A percentile compares a stretch with the other conserved stretches of the same genome.
Conservation (phyloP, 2,329 filamentous ascomycete genomes). For the Beauveria brongniartii region DNA sequence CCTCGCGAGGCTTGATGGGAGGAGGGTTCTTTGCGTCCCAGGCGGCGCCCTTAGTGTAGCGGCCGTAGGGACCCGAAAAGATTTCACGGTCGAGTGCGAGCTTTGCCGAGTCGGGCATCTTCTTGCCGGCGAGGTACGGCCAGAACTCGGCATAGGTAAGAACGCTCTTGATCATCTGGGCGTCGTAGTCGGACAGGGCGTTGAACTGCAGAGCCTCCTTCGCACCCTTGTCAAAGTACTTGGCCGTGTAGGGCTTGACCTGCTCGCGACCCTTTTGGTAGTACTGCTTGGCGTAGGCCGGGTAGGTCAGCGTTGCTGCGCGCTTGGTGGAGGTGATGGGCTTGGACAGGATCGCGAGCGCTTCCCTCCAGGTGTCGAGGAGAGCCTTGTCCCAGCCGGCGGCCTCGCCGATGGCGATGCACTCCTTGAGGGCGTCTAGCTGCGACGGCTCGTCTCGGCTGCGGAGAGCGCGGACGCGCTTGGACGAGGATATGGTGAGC, state of each 20-base stretch:
- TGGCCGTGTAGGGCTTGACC: background rate
- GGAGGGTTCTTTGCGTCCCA: background rate
- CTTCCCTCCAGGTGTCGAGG: background rate
- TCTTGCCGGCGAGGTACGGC: background rate
- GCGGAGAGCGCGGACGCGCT: background rate
- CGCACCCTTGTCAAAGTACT: rapidly evolving
- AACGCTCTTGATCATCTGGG: background rate
- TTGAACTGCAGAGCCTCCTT: background rate
- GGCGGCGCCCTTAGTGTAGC: background rate
- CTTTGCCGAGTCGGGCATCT: background rate
- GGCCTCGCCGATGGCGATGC: background rate
- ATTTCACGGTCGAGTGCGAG: background rate
- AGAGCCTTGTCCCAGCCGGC: background rate
- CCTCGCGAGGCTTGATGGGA: background rate
- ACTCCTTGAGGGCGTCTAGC: background rate
- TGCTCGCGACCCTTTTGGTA: background rate
- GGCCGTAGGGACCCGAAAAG: background rate
- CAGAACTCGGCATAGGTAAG: background rate
- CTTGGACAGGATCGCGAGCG: too few relatives aligned
- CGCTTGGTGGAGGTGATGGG: background rate
- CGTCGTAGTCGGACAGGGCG: background rate
- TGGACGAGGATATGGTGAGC: background rate
- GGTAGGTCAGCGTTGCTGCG: background rate
- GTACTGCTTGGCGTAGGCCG: background rate
- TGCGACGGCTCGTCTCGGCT: background rate